These are phyloP conservation scores for Papiliotrema flavescens DNA, from an alignment of 1,284 basidiomycete genomes.

Conservation along the genomic window DNA sequence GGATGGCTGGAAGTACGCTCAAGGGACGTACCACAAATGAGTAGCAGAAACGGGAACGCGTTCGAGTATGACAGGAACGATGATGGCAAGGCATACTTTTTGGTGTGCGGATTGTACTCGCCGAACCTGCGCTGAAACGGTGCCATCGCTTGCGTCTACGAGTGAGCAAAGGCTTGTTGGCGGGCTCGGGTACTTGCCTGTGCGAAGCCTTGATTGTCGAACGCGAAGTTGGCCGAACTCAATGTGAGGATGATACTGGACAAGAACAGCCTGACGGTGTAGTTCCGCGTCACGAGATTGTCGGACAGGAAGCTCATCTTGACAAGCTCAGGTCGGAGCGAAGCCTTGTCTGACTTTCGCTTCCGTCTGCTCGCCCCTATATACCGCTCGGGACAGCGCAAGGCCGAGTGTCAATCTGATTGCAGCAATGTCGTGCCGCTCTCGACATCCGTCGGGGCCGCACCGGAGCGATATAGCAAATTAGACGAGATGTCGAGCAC, in stretches of 20 bases:
- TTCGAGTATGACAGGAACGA: constrained; percentile 8
- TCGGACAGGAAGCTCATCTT: constrained; percentile 4
- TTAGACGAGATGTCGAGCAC: too few relatives aligned
- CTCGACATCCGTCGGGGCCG: too few relatives aligned
- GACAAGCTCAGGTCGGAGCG: background rate
- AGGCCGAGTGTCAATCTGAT: too few relatives aligned
- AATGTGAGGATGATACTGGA: constrained; percentile 8
- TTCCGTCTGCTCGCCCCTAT: too few relatives aligned
- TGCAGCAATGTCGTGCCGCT: too few relatives aligned
- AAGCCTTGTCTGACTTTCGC: too few relatives aligned
- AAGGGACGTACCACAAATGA: background rate
- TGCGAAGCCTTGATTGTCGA: constrained; percentile 8
- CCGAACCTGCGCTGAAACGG: constrained; percentile 11
- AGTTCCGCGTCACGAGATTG: constrained; percentile 6
- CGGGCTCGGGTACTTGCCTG: background rate
- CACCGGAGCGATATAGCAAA: too few relatives aligned
- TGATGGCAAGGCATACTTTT: constrained; percentile 4
- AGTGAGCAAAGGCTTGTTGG: too few relatives aligned
- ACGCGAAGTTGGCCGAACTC: constrained; percentile 9
- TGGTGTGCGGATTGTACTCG: background rate
- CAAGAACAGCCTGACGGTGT: constrained; percentile 9
- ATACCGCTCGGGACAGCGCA: too few relatives aligned
- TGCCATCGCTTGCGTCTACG: constrained; percentile 14
- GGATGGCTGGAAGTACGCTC: background rate
- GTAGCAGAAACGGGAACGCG: constrained; percentile 4